phyloP scores from a whole-genome alignment of 2,329 filamentous ascomycete genomes.

The Penicillium sp. region DNA sequence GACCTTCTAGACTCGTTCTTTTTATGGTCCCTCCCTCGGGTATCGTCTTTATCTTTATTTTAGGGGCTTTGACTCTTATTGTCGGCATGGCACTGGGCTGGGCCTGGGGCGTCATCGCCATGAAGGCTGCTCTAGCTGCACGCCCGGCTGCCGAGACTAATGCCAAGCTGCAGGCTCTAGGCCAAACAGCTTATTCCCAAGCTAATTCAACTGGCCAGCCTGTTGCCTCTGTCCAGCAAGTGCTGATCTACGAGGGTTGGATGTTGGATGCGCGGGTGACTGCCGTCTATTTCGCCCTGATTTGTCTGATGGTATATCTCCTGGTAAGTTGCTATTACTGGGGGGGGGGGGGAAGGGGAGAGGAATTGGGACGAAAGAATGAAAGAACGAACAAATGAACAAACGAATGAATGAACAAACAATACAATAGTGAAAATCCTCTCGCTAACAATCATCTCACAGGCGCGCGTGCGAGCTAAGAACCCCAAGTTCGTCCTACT shows the following conservation, averaged over 20 bases:
- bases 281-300: slow-evolving; percentile 42
- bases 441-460: not conserved
- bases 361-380: no score
- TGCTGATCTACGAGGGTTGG: slow-evolving; percentile 49
- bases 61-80: slow-evolving; percentile 49
- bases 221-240: slow-evolving; percentile 35
- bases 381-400: no score
- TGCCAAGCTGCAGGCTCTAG: slow-evolving; percentile 38
- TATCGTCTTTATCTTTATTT: slow-evolving; percentile 52
- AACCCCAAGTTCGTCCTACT: slow-evolving; percentile 52
- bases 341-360: no score
- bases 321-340: slow-evolving; percentile 26
- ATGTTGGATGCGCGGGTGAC: slow-evolving; percentile 55
- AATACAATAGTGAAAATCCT: no score
- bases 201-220: slow-evolving; percentile 40
- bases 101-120: slow-evolving; percentile 55
- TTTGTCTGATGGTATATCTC: slow-evolving; percentile 51
- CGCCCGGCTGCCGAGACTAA: slow-evolving; percentile 46
- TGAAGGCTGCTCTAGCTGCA: slow-evolving; percentile 54
- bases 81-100: slow-evolving; percentile 54
- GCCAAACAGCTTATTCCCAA: slow-evolving; percentile 33
- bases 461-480: slow-evolving; percentile 49
- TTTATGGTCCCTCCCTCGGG: slow-evolving; percentile 53
- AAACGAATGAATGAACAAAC: no score
- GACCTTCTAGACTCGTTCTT: slow-evolving; percentile 41